phyloP scores from a whole-genome alignment of 208 protist species.

The Paratrypanosoma confusum region DNA sequence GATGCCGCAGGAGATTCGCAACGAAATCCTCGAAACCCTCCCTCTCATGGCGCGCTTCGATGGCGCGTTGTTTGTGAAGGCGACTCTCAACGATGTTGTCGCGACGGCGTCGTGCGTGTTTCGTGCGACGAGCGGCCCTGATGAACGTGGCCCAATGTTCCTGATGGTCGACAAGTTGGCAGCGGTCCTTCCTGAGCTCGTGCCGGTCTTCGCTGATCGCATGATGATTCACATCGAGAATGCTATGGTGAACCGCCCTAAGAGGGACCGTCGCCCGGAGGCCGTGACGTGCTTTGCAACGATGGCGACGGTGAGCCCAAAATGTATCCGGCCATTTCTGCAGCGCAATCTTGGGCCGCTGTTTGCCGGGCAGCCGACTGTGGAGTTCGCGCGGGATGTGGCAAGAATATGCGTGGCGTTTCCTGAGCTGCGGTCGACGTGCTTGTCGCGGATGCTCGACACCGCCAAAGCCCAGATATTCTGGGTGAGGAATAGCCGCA shows the following conservation, averaged over 20 bases:
- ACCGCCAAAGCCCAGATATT: constrained; percentile 53
- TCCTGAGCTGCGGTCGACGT: constrained; percentile 79
- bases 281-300: constrained; percentile 80
- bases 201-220: constrained; percentile 45
- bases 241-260: constrained; percentile 29
- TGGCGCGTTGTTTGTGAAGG: constrained; percentile 38
- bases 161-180: constrained; percentile 42
- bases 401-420: constrained; percentile 81
- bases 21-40: constrained; percentile 42
- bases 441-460: constrained; percentile 80
- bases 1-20: constrained; percentile 16
- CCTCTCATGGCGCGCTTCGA: constrained; percentile 74
- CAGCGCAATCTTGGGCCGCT: constrained; percentile 62
- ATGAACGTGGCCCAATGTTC: constrained; percentile 62
- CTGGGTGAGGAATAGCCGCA: constrained; percentile 9
- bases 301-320: constrained; percentile 51
- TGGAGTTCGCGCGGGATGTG: constrained; percentile 63
- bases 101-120: constrained; percentile 35
- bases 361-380: constrained; percentile 58
- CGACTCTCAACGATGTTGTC: constrained; percentile 28
- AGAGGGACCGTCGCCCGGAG: constrained; percentile 54
- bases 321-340: constrained; percentile 65
- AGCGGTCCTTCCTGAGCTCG: constrained; percentile 46
- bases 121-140: constrained; percentile 18
- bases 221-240: constrained; percentile 76